Evolutionary conservation across 164 flowering plant species (phyloP).

Genomic region (Warburgia ugandensis): DNA sequence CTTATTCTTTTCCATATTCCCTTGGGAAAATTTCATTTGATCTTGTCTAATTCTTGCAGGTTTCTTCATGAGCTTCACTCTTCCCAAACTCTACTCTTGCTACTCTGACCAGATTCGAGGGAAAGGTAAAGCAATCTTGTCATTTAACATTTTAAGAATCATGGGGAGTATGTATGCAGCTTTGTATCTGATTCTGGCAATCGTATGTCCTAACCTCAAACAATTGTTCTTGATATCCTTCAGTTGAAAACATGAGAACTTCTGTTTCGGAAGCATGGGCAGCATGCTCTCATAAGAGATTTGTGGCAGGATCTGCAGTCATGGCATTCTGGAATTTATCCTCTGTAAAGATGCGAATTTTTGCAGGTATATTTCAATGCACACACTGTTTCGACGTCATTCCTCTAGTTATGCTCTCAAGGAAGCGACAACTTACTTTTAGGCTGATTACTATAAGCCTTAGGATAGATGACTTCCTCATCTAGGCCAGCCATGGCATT

Average conservation of each 20-base stretch:
- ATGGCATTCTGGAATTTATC: conserved; percentile 40
- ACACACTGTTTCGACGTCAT: too few species aligned
- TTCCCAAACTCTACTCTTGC: conserved; percentile 65
- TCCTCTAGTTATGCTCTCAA: too few species aligned
- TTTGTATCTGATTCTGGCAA: neutral
- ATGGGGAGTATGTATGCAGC: too few species aligned
- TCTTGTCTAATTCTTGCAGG: too few species aligned
- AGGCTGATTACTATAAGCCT: too few species aligned
- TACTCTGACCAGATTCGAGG: conserved; percentile 44
- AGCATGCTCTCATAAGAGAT: conserved; percentile 37
- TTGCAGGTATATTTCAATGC: conserved; percentile 24
- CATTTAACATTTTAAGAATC: neutral
- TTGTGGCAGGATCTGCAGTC: conserved; percentile 29
- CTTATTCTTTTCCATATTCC: neutral
- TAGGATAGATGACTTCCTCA: too few species aligned
- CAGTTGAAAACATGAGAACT: conserved; percentile 45
- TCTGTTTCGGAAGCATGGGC: conserved; percentile 33
- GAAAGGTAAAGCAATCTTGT: conserved; percentile 42
- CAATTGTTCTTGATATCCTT: conserved; percentile 2
- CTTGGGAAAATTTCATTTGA: too few species aligned
- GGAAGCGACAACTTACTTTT: too few species aligned
- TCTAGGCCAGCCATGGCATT: neutral
- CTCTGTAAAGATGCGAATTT: conserved; percentile 24
- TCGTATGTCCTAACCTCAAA: conserved; percentile 7
- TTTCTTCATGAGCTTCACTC: conserved; percentile 65